Evolutionary conservation across 1,284 basidiomycete species (phyloP), one percentile per base, ranked within the genome.

Genomic region (Boletus coffeatus): DNA sequence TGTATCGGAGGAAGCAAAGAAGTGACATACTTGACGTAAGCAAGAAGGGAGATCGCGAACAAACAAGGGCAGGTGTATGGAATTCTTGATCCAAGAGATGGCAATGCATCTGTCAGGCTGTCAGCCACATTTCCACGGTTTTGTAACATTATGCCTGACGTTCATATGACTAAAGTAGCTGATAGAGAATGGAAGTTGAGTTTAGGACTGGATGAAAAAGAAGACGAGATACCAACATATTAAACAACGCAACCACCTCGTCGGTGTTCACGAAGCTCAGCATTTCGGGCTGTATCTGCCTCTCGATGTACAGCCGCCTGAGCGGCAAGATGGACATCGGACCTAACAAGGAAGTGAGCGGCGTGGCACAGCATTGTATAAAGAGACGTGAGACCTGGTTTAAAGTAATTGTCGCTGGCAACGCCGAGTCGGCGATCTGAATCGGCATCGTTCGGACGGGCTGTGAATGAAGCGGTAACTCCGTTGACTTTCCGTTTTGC

Each of bases 391-490:
- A 64, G 66, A 87, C 93, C 94, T 56, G 96, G 95, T 72, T 93
- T 95, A 80, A 98, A 99, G 77, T 97, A 99, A 64, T 90, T 87
- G 66, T 92, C 88, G 64, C 90, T 93, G 0, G 94, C 96, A 8
- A 98, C 92, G 8, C 94, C 95, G 18, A 94, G 71, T 66, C 83
- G 83, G 50, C 73, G 79, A 59, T 75, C 75, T 52, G 78, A 76
- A 58, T 71, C 75, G 2, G 68, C 64, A n/a, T 76, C 72, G 3
- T 69, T 58, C 21, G 73, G 68, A 61, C 79, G 72, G 1, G 78
- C 80, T 10, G 76, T 70, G 53, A 82, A 69, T 1, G 74, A 78
- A 2, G 76, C 68, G 36, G 78, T 74, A 4, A 75, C 72, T 0
- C 76, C 77, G 29, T 82, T 78, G 4, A 84, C 84, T 43, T 87